Evolutionary conservation across 352 stramenopile species (phyloP), one percentile per base, ranked within the genome.

Genomic region (Peronospora tabacina): DNA sequence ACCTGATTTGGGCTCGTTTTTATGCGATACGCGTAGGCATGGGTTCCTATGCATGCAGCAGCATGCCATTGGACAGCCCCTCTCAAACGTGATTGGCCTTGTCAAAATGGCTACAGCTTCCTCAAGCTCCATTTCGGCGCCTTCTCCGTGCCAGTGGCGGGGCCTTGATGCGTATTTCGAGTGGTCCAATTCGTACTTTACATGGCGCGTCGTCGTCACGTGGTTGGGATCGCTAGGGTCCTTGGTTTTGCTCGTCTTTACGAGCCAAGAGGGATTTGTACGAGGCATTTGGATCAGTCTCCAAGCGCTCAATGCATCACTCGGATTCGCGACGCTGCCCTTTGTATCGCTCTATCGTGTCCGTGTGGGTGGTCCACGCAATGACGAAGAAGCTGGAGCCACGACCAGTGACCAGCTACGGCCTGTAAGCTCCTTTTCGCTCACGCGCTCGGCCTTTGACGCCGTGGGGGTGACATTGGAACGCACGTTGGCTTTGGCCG

Each of bases 131-230:
- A 30, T 32, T 20, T 29, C 37, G 15, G 43, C 45, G 22, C 34
- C 35, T 13, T 37, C 50, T n/a, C 35, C 19, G 22, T 34, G 40
- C 26, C 12, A 33, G 7, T 76, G 64, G 73, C 52, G 44, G 4
- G 64, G 68, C 24, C 29, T 68, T 7, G 73, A 84, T 63, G 61
- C 66, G 26, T 59, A 62, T 37, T 58, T 85, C 24, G 74, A 82
- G 53, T 72, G 71, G 60, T 68, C 70, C 39, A 87, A 87, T 60
- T 78, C 76, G 48, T 85, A 85, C 72, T 85, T 83, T 58, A 71
- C 73, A 9, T 75, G 71, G 47, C 68, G 72, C 30, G 64, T 85
- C 43, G 73, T 59, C 9, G 35, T 64, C 51, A 70, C 76, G 19
- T 77, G 72, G 15, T 40, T 81, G 42, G 47, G 70, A 13, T 82